Evolutionary conservation across 441 rosid species (phyloP), one percentile per base, ranked within the genome.

Genomic region (Populus hybrid): DNA sequence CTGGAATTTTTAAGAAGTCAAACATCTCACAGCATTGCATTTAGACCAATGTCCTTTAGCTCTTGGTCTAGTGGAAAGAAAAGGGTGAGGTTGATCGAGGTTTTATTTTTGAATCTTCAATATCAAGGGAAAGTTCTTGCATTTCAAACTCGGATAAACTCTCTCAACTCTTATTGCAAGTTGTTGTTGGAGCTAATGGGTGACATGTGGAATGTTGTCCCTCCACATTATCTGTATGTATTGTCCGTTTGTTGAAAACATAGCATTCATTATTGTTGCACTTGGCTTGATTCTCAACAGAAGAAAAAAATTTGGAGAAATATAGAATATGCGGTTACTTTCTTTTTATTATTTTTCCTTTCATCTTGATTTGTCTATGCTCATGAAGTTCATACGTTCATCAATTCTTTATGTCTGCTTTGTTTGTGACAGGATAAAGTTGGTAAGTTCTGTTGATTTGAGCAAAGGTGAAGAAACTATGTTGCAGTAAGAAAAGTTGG

Each of bases 361-460:
- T 6, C 26, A 11, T 59, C 4, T 42, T 21, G 9, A 16, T 74
- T 66, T 42, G n/a, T 63, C 16, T 75, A 9, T 69, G 14, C 42
- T 42, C 76, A 2, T 8, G 42, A 59, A 28, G 68, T 16, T 74
- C 68, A 35, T 50, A 71, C 72, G 64, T 65, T 81, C 23, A 75
- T 69, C 75, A 57, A 42, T 72, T 70, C 75, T 24, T 63, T 64
- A 53, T 73, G 72, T 73, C 36, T 70, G 63, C 76, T 82, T 79
- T 81, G 63, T 75, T 79, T 21, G 84, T 79, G 75, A 81, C 97
- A 95, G 97, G 97, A 94, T 87, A 93, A 95, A 94, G 94, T 92
- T 80, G 97, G 98, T 94, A 92, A 91, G 97, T 89, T 78, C 59
- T 70, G 66, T 82, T 79, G 70, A 83, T 82, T 80, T 82, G 79